phyloP scores from a whole-genome alignment of 1,284 basidiomycete genomes.

The Ceratobasidium sp. region DNA sequence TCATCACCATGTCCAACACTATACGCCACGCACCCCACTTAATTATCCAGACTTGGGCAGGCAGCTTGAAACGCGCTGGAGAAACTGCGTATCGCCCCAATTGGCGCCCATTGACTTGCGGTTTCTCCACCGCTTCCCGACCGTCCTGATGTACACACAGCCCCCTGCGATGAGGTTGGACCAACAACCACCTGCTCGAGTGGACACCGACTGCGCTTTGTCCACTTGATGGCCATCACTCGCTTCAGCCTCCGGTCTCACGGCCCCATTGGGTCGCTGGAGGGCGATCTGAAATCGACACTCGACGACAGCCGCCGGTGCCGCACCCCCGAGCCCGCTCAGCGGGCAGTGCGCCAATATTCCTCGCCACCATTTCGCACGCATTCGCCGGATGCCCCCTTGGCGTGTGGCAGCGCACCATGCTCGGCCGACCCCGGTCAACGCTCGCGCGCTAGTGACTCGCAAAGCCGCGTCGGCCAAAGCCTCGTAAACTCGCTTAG shows the following conservation, averaged over 20 bases:
- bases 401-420: conserved; percentile 35
- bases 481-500: conserved; percentile 14
- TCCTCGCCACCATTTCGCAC: conserved; percentile 41
- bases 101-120: conserved; percentile 19
- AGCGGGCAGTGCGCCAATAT: conserved; percentile 42
- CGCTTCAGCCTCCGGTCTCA: conserved; percentile 16
- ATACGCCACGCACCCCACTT: conserved; percentile 25
- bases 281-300: too few species aligned
- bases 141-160: conserved; percentile 13
- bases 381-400: conserved; percentile 11
- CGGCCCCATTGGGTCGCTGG: background rate
- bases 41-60: conserved; percentile 11
- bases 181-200: background rate
- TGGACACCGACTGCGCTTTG: conserved; percentile 6
- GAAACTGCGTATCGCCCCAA: conserved; percentile 6
- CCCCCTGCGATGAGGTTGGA: conserved; percentile 10
- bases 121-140: background rate
- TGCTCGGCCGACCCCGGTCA: conserved; percentile 21
- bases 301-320: conserved; percentile 33
- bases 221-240: conserved; percentile 18
- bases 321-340: conserved; percentile 27
- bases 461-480: conserved; percentile 30
- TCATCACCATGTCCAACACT: conserved; percentile 9
- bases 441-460: conserved; percentile 21
- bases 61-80: background rate